Conservation (phyloP, 805 yeast species). For the Saccharomycopsis amapae region DNA sequence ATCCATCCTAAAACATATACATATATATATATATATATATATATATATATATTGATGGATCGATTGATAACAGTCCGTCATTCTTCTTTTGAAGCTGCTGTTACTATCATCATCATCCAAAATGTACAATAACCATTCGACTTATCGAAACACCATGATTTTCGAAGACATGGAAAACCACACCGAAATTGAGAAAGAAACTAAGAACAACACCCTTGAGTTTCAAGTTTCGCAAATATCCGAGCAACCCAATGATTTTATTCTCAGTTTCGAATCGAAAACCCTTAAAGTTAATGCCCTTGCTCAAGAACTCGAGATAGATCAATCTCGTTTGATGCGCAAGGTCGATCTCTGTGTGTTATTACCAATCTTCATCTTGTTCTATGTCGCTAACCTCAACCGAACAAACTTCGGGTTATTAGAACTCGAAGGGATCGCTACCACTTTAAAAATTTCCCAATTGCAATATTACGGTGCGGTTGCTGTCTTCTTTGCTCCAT, state of each 20-base stretch:
- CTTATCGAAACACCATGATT: too few species aligned
- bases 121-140: too few species aligned
- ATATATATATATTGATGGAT: too few species aligned
- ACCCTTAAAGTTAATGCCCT: slow-evolving; percentile 25
- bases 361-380: slow-evolving; percentile 61
- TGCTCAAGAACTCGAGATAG: slow-evolving; percentile 39
- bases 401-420: slow-evolving; percentile 73
- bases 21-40: too few species aligned
- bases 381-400: slow-evolving; percentile 64
- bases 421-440: slow-evolving; percentile 52
- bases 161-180: too few species aligned
- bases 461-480: slow-evolving; percentile 57
- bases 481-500: slow-evolving; percentile 67
- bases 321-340: slow-evolving; percentile 48
- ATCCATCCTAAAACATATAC: too few species aligned
- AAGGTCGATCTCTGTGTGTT: slow-evolving; percentile 61
- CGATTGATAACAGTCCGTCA: too few species aligned
- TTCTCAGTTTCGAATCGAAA: slow-evolving; percentile 12
- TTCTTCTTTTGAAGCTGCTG: too few species aligned
- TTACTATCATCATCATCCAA: too few species aligned
- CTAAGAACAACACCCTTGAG: background rate
- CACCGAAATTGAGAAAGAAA: too few species aligned
- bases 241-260: background rate
- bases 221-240: slow-evolving; percentile 1
- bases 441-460: slow-evolving; percentile 46